Percentiles rank a stretch among this genome's conserved stretches.
These are phyloP conservation scores for Starmerella floricola DNA, from an alignment of 805 yeast species.

Conservation along the genomic window DNA sequence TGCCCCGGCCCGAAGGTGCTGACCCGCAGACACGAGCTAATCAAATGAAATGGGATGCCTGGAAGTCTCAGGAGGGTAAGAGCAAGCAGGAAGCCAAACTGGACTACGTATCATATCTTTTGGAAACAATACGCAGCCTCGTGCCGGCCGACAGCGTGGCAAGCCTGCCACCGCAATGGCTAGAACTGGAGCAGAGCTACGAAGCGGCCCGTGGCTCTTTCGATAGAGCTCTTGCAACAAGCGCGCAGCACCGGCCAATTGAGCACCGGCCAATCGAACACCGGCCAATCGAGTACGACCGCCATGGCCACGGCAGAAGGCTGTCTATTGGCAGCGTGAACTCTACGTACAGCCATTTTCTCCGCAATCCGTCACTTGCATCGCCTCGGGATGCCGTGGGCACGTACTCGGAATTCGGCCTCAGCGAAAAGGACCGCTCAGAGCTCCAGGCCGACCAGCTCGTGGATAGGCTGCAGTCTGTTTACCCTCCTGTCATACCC, in stretches of 20 bases:
- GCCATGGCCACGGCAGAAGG: conserved; percentile 15
- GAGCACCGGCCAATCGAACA: too few relatives aligned
- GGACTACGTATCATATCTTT: conserved; percentile 50
- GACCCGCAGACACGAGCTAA: conserved; percentile 54
- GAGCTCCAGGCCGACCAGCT: conserved; percentile 18
- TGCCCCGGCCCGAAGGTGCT: conserved; percentile 53
- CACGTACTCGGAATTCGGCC: conserved; percentile 23
- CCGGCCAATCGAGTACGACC: too few relatives aligned
- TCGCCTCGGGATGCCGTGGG: conserved; percentile 4
- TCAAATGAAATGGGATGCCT: conserved; percentile 68
- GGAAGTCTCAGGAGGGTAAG: conserved; percentile 65
- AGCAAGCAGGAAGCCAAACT: conserved; percentile 61
- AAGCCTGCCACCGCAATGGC: conserved; percentile 39
- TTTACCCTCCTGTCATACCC: conserved; percentile 17
- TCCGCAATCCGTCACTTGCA: conserved; percentile 15
- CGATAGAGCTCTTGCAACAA: too few relatives aligned
- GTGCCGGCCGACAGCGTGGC: conserved; percentile 50
- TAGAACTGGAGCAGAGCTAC: conserved; percentile 64
- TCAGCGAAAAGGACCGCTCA: conserved; percentile 20
- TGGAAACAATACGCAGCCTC: conserved; percentile 47
- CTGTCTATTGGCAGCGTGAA: conserved; percentile 17
- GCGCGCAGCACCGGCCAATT: too few relatives aligned
- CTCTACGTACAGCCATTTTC: conserved; percentile 22
- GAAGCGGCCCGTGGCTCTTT: conserved; percentile 26
- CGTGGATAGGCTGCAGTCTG: conserved; percentile 14